phyloP scores from a whole-genome alignment of 1,284 basidiomycete genomes.

The Rhizopogon parksii region DNA sequence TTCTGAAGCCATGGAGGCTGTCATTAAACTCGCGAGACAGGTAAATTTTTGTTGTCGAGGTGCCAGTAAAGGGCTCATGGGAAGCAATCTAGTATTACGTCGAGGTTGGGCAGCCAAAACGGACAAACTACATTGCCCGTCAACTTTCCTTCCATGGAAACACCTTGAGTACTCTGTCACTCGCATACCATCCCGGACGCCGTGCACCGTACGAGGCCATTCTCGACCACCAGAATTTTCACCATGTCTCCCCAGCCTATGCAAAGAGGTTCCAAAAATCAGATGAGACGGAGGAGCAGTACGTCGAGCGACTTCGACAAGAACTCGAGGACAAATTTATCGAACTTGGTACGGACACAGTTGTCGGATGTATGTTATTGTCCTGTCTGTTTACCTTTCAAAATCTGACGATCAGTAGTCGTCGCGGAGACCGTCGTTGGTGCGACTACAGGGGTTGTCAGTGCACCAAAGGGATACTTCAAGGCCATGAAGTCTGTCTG shows the following conservation, averaged over 20 bases:
- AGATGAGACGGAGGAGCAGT: conserved; percentile 69
- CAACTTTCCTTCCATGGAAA: conserved; percentile 81
- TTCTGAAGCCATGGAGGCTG: conserved; percentile 80
- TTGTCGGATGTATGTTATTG: conserved; percentile 60
- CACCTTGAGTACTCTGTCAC: conserved; percentile 62
- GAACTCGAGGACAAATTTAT: conserved; percentile 82
- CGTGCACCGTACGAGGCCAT: conserved; percentile 61
- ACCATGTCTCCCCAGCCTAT: conserved; percentile 83
- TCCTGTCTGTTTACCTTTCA: conserved; percentile 1
- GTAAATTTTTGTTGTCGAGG: conserved; percentile 26
- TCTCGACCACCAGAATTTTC: conserved; percentile 58
- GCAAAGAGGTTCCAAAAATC: conserved; percentile 64
- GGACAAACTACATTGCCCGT: conserved; percentile 75
- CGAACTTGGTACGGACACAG: conserved; percentile 72
- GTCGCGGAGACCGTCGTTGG: conserved; percentile 81
- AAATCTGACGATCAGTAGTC: conserved; percentile 39
- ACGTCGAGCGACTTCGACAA: conserved; percentile 65
- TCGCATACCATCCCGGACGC: conserved; percentile 60
- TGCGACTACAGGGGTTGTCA: conserved; percentile 69
- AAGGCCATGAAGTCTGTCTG: conserved; percentile 83
- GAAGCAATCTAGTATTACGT: conserved; percentile 49
- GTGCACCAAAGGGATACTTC: conserved; percentile 76
- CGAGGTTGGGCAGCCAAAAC: conserved; percentile 60
- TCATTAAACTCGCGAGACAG: conserved; percentile 74
- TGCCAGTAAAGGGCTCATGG: conserved; percentile 6